Evolutionary conservation across 768 basidiomycete species (phyloP).

Genomic region (Phlegmacium glaucopus): DNA sequence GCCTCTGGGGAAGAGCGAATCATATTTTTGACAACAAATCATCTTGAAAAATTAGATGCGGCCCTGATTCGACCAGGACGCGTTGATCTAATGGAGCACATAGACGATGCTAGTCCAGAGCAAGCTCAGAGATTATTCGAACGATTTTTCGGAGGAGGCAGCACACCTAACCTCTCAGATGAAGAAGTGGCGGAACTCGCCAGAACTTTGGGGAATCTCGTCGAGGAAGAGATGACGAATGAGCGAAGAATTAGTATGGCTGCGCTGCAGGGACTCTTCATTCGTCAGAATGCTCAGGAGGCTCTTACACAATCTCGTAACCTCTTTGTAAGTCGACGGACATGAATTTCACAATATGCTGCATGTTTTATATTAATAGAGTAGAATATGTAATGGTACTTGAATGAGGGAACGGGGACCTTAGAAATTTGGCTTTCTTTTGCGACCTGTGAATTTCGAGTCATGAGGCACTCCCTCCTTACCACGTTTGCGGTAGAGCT

Average conservation of each 20-base stretch:
- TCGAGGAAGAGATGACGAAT: slow-evolving; percentile 46
- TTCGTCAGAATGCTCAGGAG: slow-evolving; percentile 59
- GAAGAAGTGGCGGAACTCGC: slow-evolving; percentile 44
- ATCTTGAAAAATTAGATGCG: slow-evolving; percentile 82
- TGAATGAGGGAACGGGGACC: slow-evolving; percentile 3
- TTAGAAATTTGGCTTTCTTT: slow-evolving; percentile 77
- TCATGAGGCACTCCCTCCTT: slow-evolving; percentile 83
- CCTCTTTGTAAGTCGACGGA: slow-evolving; percentile 33
- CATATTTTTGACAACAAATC: slow-evolving; percentile 99
- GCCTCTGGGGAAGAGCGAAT: slow-evolving; percentile 98
- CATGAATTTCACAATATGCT: slow-evolving; percentile 7
- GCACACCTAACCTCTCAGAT: slow-evolving; percentile 26
- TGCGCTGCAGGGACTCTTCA: slow-evolving; percentile 91
- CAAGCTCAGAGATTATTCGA: slow-evolving; percentile 80
- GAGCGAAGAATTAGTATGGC: slow-evolving; percentile 89
- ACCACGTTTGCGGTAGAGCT: slow-evolving; percentile 83
- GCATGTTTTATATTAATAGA: slow-evolving; percentile 3
- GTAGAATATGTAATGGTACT: slow-evolving; percentile 1
- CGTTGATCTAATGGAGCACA: slow-evolving; percentile 79
- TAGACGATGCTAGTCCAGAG: slow-evolving; percentile 82
- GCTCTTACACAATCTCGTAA: slow-evolving; percentile 51
- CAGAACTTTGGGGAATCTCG: slow-evolving; percentile 46
- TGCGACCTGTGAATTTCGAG: slow-evolving; percentile 91
- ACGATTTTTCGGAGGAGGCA: slow-evolving; percentile 71
- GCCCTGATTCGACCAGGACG: slow-evolving; percentile 95